Percentiles rank a stretch among this genome's conserved stretches.
phyloP scores from a whole-genome alignment of 1,284 basidiomycete genomes.

The Microbotryum lychnidis-dioicae region DNA sequence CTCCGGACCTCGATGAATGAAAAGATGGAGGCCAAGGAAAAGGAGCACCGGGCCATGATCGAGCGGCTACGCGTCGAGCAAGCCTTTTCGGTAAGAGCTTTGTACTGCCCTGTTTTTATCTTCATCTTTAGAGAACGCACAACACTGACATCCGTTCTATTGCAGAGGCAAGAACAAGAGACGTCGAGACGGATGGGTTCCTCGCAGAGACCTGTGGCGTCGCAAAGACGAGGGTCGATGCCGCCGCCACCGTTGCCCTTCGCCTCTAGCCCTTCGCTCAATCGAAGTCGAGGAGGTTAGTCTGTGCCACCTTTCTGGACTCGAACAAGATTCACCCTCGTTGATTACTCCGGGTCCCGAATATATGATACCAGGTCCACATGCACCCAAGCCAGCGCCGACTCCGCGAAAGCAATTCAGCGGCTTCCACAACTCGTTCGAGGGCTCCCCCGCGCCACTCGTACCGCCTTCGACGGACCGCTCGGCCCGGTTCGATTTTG shows the following conservation, averaged over 20 bases:
- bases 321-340: too few relatives aligned
- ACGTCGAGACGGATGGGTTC: conserved; percentile 2
- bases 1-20: conserved; percentile 1
- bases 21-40: conserved; percentile 8
- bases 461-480: background rate
- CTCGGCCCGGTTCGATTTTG: background rate
- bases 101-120: background rate
- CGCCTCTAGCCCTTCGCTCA: too few relatives aligned
- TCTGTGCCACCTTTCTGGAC: too few relatives aligned
- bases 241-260: too few relatives aligned
- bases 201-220: conserved; percentile 5
- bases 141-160: too few relatives aligned
- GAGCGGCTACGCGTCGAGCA: conserved; percentile 7
- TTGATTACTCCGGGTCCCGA: too few relatives aligned
- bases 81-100: conserved; percentile 15
- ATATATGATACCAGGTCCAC: too few relatives aligned
- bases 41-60: conserved; percentile 5
- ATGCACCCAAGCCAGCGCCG: too few relatives aligned
- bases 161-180: conserved; percentile 6
- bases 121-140: too few relatives aligned
- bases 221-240: too few relatives aligned
- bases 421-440: conserved; percentile 20
- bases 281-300: too few relatives aligned
- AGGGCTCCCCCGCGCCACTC: background rate
- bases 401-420: background rate